Conservation (phyloP, 2,329 filamentous ascomycete species). For the Plectosphaerella cucumerina region DNA sequence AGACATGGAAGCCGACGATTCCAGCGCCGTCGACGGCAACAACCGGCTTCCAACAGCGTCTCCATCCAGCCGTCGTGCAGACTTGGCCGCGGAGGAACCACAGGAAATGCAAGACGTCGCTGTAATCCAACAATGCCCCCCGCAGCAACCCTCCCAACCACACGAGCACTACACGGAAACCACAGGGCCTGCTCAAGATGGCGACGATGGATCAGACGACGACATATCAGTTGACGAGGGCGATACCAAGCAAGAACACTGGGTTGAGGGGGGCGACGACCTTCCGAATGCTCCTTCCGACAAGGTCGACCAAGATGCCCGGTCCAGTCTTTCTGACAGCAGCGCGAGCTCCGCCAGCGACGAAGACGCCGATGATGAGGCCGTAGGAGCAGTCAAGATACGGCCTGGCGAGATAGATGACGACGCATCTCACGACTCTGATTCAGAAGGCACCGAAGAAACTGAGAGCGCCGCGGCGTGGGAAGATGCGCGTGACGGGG, state of each 20-base stretch:
- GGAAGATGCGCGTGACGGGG: conserved; percentile 53
- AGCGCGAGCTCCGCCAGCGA: conserved; percentile 6
- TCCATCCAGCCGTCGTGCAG: too few species aligned
- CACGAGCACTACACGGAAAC: too few species aligned
- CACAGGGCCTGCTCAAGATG: conserved; percentile 20
- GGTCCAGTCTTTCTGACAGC: conserved; percentile 10
- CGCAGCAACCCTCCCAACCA: too few species aligned
- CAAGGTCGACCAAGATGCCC: not conserved
- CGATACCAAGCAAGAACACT: not conserved
- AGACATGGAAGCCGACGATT: conserved; percentile 35
- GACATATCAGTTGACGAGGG: conserved; percentile 10
- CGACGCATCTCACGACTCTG: conserved; percentile 34
- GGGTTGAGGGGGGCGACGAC: conserved; percentile 17
- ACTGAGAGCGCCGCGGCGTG: conserved; percentile 54
- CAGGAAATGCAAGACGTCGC: too few species aligned
- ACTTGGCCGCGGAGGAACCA: too few species aligned
- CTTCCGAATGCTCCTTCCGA: not conserved
- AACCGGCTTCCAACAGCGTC: conserved; percentile 13
- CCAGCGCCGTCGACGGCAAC: conserved; percentile 18
- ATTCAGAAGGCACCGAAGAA: conserved; percentile 46
- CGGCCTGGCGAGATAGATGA: conserved; percentile 46
- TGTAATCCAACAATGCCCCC: too few species aligned
- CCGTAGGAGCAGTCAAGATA: conserved; percentile 54
- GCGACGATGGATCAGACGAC: conserved; percentile 31
- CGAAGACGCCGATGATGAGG: conserved; percentile 39